These are phyloP conservation scores for Claviceps paspali DNA, from an alignment of 2,329 filamentous ascomycete genomes.

Conservation along the genomic window DNA sequence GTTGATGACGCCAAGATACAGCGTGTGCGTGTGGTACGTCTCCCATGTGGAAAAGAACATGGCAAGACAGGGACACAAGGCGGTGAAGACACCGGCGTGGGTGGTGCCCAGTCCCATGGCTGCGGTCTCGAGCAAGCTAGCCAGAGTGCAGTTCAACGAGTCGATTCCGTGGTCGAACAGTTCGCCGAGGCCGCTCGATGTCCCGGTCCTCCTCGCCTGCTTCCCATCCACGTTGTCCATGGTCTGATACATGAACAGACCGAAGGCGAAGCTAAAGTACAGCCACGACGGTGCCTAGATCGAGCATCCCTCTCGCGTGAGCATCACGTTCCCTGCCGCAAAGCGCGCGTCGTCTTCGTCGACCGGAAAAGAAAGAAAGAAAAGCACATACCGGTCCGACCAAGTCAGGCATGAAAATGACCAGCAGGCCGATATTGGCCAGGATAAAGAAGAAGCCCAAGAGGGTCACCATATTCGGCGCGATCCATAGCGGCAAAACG, in stretches of 20 bases:
- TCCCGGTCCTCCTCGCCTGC: slow-evolving; percentile 86
- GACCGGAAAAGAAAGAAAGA: not conserved
- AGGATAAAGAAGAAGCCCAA: slow-evolving; percentile 92
- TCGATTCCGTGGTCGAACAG: slow-evolving; percentile 98
- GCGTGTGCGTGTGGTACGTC: slow-evolving; percentile 94
- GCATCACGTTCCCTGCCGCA: not conserved
- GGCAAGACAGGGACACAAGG: slow-evolving; percentile 75
- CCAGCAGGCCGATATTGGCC: slow-evolving; percentile 58
- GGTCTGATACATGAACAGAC: slow-evolving; percentile 96
- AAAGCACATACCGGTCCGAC: slow-evolving; percentile 59
- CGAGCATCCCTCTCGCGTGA: not conserved
- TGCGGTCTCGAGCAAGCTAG: slow-evolving; percentile 76
- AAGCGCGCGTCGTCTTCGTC: not conserved
- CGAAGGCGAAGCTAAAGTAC: slow-evolving; percentile 90
- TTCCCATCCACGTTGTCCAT: slow-evolving; percentile 99
- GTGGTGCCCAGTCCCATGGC: slow-evolving; percentile 84
- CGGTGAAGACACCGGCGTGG: slow-evolving; percentile 77
- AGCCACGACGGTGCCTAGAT: slow-evolving; percentile 70
- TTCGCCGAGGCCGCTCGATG: slow-evolving; percentile 86
- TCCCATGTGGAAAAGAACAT: slow-evolving; percentile 99
- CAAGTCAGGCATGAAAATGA: slow-evolving; percentile 75
- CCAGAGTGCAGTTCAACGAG: slow-evolving; percentile 91
- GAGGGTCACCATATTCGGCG: slow-evolving; percentile 94
- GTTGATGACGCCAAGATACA: slow-evolving; percentile 94
- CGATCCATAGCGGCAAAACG: slow-evolving; percentile 85